Percentiles rank a stretch among this genome's conserved stretches.
Conservation (phyloP, 2,329 filamentous ascomycete genomes). For the Niveomyces coronatus region DNA sequence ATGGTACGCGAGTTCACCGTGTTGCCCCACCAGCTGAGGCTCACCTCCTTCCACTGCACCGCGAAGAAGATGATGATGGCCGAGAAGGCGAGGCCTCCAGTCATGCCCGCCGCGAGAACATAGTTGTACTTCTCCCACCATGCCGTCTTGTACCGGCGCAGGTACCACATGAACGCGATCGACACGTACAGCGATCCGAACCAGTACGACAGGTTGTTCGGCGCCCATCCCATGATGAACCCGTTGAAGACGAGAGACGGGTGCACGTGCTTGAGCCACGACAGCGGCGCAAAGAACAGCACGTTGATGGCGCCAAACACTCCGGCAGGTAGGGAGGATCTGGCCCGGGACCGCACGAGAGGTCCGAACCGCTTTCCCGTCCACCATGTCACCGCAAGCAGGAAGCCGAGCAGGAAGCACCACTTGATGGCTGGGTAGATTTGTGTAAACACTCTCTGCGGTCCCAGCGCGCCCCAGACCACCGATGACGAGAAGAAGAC, state of each 20-base stretch:
- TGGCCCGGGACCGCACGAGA: constrained; percentile 2
- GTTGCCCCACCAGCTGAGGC: constrained; percentile 34
- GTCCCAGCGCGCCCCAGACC: constrained; percentile 20
- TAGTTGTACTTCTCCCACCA: constrained; percentile 39
- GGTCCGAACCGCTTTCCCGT: constrained; percentile 59
- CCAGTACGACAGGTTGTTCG: constrained; percentile 32
- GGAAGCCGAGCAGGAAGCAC: constrained; percentile 12
- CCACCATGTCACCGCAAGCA: constrained; percentile 26
- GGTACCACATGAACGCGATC: constrained; percentile 33
- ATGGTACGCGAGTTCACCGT: constrained; percentile 12
- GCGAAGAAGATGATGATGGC: constrained; percentile 34
- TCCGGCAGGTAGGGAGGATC: constrained; percentile 5
- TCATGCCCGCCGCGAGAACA: constrained; percentile 29
- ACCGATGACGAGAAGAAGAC: constrained; percentile 25
- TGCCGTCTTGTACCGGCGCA: constrained; percentile 26
- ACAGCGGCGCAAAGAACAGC: constrained; percentile 14
- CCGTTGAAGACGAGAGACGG: constrained; percentile 31
- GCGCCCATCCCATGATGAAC: constrained; percentile 30
- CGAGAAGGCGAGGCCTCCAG: constrained; percentile 29
- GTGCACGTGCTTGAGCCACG: constrained; percentile 27
- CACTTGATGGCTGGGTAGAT: constrained; percentile 7
- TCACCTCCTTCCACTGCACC: constrained; percentile 26
- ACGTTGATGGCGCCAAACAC: constrained; percentile 12
- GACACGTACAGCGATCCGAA: constrained; percentile 30
- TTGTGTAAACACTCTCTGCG: constrained; percentile 25